Conservation (phyloP, 208 protist genomes). For the Leishmania amazonensis region DNA sequence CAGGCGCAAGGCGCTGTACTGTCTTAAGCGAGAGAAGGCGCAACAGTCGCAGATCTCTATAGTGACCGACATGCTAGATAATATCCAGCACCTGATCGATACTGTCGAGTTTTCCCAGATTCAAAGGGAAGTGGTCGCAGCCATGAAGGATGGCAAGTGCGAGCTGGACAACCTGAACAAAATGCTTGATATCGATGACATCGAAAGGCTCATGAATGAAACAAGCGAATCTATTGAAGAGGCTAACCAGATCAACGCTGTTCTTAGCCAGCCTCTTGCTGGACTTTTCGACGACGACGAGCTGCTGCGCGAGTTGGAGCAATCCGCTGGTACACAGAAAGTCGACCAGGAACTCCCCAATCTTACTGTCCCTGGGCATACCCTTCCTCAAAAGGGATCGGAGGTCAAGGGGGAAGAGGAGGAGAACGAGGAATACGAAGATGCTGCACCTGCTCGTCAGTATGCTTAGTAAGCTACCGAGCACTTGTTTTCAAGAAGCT, state of each 20-base stretch:
- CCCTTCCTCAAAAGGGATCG: conserved; percentile 8
- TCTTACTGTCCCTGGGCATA: conserved; percentile 36
- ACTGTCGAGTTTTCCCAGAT: conserved; percentile 83
- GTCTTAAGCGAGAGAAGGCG: conserved; percentile 69
- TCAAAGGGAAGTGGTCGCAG: conserved; percentile 67
- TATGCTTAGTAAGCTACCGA: conserved; percentile 19
- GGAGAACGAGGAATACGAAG: conserved; percentile 12
- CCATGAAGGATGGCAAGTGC: conserved; percentile 71
- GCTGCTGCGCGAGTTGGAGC: conserved; percentile 57
- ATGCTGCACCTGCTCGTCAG: conserved; percentile 5
- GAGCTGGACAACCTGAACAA: conserved; percentile 80
- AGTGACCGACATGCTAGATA: conserved; percentile 77
- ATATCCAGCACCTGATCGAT: conserved; percentile 74
- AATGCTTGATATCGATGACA: conserved; percentile 86
- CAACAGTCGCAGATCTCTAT: conserved; percentile 61
- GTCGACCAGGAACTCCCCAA: conserved; percentile 21
- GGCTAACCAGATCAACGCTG: conserved; percentile 63
- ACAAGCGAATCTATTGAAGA: conserved; percentile 75
- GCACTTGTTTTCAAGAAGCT: not conserved
- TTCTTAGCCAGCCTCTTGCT: conserved; percentile 57
- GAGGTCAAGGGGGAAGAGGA: not conserved
- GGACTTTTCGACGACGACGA: conserved; percentile 62
- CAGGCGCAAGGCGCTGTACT: conserved; percentile 79
- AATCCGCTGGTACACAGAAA: conserved; percentile 9
- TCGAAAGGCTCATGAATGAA: conserved; percentile 78